Conservation (phyloP, 2,329 filamentous ascomycete genomes). For the Arthrobotrys conoides region DNA sequence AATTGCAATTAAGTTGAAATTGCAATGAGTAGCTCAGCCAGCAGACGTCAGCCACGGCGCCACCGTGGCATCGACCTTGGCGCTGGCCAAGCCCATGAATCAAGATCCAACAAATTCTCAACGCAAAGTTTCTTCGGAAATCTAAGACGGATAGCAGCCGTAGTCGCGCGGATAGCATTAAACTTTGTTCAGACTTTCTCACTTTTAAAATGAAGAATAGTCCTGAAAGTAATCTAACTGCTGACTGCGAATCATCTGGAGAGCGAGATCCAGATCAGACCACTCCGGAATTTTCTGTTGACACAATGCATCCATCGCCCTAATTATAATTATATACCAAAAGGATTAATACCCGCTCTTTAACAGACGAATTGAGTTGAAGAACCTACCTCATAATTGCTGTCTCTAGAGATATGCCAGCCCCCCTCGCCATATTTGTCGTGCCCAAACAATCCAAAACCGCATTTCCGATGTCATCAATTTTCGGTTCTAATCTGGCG, state of each 20-base stretch:
- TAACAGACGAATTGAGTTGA: not conserved
- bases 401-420: not conserved
- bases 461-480: not conserved
- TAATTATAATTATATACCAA: not conserved
- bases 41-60: no score
- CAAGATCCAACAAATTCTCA: no score
- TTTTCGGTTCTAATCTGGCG: not conserved
- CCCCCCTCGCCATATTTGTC: not conserved
- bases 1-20: no score
- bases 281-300: not conserved
- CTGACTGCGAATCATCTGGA: not conserved
- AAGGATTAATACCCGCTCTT: not conserved
- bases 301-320: not conserved
- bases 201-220: not conserved
- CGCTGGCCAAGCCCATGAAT: no score
- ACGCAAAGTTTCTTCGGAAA: no score
- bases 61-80: no score
- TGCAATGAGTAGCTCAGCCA: no score
- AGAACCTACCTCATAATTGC: not conserved
- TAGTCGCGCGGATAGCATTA: no score
- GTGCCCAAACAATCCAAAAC: slow-evolving; percentile 12
- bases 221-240: not conserved
- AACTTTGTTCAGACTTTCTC: not conserved
- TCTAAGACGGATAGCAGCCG: no score
- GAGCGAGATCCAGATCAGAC: slow-evolving; percentile 6